Conservation (phyloP, 345 rosid genomes). For the Clausena lansium region DNA sequence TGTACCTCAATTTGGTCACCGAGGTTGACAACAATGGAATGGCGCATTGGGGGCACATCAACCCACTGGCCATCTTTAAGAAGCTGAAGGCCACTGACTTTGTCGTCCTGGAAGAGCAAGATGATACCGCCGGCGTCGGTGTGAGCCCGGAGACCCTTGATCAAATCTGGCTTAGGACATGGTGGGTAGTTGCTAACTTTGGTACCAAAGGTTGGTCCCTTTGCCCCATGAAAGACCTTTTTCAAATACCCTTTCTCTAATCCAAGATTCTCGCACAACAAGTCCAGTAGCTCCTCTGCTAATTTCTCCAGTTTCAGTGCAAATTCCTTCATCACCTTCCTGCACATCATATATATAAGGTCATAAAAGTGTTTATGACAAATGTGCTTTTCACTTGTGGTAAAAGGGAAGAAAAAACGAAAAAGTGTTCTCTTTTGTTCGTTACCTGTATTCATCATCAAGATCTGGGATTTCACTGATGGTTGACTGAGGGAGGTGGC, state of each 20-base stretch:
- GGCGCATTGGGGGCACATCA: slow-evolving; percentile 93
- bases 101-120: slow-evolving; percentile 80
- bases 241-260: slow-evolving; percentile 77
- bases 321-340: slow-evolving; percentile 76
- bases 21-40: slow-evolving; percentile 86
- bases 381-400: background rate
- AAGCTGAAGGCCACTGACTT: slow-evolving; percentile 92
- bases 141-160: slow-evolving; percentile 93
- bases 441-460: slow-evolving; percentile 64
- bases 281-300: slow-evolving; percentile 74
- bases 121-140: slow-evolving; percentile 99
- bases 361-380: background rate
- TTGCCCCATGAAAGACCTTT: slow-evolving; percentile 60
- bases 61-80: slow-evolving; percentile 87
- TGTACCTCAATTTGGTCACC: slow-evolving; percentile 93
- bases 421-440: background rate
- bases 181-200: slow-evolving; percentile 97
- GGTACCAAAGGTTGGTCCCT: slow-evolving; percentile 80
- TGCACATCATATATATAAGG: slow-evolving; percentile 17
- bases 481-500: slow-evolving; percentile 75
- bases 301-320: slow-evolving; percentile 65
- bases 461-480: slow-evolving; percentile 73
- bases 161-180: slow-evolving; percentile 84
- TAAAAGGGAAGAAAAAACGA: too few relatives aligned
- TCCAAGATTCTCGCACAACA: slow-evolving; percentile 85